Conservation (phyloP, 1,139 yeast species). For the Eremothecium gossypii region DNA sequence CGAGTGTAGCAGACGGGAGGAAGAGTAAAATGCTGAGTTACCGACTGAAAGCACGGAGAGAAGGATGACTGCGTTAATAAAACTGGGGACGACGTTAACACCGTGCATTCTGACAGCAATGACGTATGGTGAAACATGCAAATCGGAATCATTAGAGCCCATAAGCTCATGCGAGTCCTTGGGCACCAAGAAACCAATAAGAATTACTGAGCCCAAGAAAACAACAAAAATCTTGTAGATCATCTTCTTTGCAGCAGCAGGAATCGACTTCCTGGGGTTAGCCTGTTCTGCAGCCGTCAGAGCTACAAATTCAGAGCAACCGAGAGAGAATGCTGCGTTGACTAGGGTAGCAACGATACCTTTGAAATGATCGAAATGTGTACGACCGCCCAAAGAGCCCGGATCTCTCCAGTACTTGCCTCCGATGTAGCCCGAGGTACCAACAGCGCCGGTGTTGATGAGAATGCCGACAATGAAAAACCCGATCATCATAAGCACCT, state of each 20-base stretch:
- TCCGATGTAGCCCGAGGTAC: conserved; percentile 53
- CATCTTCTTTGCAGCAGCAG: conserved; percentile 67
- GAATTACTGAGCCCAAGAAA: conserved; percentile 49
- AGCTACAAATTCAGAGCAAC: conserved; percentile 77
- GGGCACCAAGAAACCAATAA: conserved; percentile 65
- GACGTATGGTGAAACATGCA: conserved; percentile 65
- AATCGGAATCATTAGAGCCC: conserved; percentile 36
- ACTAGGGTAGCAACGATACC: conserved; percentile 81
- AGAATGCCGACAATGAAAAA: conserved; percentile 56
- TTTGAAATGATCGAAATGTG: conserved; percentile 39
- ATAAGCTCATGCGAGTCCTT: conserved; percentile 42
- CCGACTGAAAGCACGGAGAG: conserved; percentile 43
- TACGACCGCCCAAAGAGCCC: conserved; percentile 41
- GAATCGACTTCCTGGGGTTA: conserved; percentile 67
- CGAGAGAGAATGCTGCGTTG: conserved; percentile 79
- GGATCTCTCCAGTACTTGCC: conserved; percentile 52
- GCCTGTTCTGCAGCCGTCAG: conserved; percentile 84
- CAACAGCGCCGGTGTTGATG: conserved; percentile 62
- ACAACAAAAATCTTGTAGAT: conserved; percentile 62
- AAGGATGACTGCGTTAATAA: conserved; percentile 42
- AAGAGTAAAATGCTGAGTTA: conserved; percentile 46
- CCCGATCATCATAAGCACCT: conserved; percentile 53
- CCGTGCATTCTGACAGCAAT: conserved; percentile 63
- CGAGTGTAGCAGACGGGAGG: conserved; percentile 50
- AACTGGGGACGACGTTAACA: conserved; percentile 55